phyloP scores from a whole-genome alignment of 2,329 filamentous ascomycete species.

The Fusarium sp. region DNA sequence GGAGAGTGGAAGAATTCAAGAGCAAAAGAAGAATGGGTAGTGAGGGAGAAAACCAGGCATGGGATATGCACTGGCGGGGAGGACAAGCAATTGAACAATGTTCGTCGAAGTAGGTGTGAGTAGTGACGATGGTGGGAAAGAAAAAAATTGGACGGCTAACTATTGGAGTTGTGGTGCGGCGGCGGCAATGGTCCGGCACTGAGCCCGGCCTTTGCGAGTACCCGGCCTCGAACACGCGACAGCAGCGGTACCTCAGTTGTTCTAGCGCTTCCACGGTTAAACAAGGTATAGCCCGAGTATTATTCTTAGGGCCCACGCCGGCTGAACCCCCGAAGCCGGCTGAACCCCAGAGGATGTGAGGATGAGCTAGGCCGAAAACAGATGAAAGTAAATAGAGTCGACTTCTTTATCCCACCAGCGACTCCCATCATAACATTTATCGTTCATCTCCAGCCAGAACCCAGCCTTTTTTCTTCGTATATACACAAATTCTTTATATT shows the following conservation, averaged over 20 bases:
- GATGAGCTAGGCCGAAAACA: conserved; percentile 48
- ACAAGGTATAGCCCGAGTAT: conserved; percentile 38
- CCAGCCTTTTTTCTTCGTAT: background rate
- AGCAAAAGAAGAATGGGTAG: conserved; percentile 34
- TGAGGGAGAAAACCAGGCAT: conserved; percentile 48
- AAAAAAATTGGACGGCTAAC: conserved; percentile 51
- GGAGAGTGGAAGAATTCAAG: conserved; percentile 39
- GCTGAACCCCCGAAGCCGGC: conserved; percentile 33
- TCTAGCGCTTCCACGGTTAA: background rate
- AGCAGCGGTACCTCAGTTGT: conserved; percentile 33
- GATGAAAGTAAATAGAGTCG: conserved; percentile 53
- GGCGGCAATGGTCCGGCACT: conserved; percentile 51
- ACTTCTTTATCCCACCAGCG: conserved; percentile 18
- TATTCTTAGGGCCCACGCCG: conserved; percentile 22
- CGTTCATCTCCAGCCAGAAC: background rate
- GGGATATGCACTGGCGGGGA: conserved; percentile 47
- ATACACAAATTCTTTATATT: background rate
- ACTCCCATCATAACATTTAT: conserved; percentile 11
- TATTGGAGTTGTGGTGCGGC: conserved; percentile 44
- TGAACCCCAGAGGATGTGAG: conserved; percentile 29
- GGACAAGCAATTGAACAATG: conserved; percentile 47
- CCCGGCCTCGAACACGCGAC: conserved; percentile 30
- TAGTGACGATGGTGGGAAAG: conserved; percentile 47
- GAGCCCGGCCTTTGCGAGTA: conserved; percentile 33
- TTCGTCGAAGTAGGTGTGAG: conserved; percentile 43